Base-by-base conservation (phyloP, 257 asterid species). In the Fraxinus pennsylvanica region DNA sequence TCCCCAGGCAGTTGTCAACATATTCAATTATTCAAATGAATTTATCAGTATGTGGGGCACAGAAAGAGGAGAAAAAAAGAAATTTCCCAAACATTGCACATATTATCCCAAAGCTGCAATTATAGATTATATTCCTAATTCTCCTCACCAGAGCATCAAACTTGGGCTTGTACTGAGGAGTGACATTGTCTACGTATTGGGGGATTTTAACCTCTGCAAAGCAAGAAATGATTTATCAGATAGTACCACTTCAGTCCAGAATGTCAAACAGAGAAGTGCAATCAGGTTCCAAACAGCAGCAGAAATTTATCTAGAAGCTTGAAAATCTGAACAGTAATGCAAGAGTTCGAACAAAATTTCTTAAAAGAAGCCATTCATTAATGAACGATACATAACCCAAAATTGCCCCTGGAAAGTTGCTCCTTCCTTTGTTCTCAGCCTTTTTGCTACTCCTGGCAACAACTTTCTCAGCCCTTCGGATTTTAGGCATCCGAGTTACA, bases 111-210 rank as follows among this genome's bases (percentile, higher is more conserved):
- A 63, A 63, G 33, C 69, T 63, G 15, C 29, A 72, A 52, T 22
- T 71, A 39, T 72, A 72, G 35, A 22, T 45, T 27, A 27, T 13
- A 38, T 72, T 72, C 76, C 65, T 33, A 45, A 72, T 77, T 33
- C 66, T 75, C 63, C 96, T 92, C 82, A 92, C 97, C 97, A 93
- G 86, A 47, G 92, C 89, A 57, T 91, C 97, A 81, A 93, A 91
- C 86, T 93, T 90, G 78, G 97, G 96, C 74, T 91, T 89, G 86
- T 90, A 93, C 83, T 93, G 84, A 70, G 96, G 97, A 79, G 97
- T 91, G 79, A 93, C 97, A 30, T 86, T 91, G 85, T 93, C 97
- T 80, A 89, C 96, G 57, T 87, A 93, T 83, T 90, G 85, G 3
- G 97, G 97, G 86, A 93, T 81, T 86, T 93, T 89, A 76, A 93